Base-by-base conservation (phyloP, 352 stramenopile genomes). In the Phytophthora boehmeriae region DNA sequence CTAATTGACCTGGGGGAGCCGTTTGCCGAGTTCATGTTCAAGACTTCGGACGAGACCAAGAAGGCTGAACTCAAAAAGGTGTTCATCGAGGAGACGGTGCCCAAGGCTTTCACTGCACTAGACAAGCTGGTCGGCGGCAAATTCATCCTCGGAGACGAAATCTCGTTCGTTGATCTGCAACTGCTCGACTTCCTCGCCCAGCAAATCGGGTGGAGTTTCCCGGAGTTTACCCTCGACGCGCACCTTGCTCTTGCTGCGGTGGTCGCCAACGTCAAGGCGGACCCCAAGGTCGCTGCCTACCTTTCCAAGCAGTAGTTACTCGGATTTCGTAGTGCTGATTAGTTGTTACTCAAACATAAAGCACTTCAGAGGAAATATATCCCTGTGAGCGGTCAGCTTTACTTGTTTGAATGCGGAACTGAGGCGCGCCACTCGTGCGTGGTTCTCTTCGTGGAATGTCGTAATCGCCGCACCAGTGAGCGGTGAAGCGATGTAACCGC, bases 241-340 rank as follows among this genome's bases (percentile, higher is more conserved):
- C 88, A 72, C 51, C 62, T 78, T 0, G 88, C 88, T 54, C 49
- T 89, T 1, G 25, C 59, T 6, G 70, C 67, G n/a, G 50, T 89
- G 23, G 14, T 86, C 3, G 53, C 27, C 5, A 69, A 54, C n/a
- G 60, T 89, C 8, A 68, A 72, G 42, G 52, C 69, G 17, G 32
- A 55, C 32, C 36, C 35, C 48, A 55, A 47, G 34, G 28, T 34
- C 19, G 19, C 42, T 28, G 8, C 49, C 9, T 41, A 57, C 38
- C 38, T 71, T 39, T 67, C 68, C 8, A 72, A 66, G 50, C 36
- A 63, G 51, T 60, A 60, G 25, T n/a, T n/a, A n/a, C n/a, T n/a
- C n/a, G n/a, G n/a, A n/a, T n/a, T n/a, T n/a, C n/a, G n/a, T n/a
- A n/a, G n/a, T n/a, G n/a, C n/a, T n/a, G n/a, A n/a, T n/a, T n/a